Base-by-base conservation (phyloP, 306 rosid genomes). In the Quercus agrifolia region DNA sequence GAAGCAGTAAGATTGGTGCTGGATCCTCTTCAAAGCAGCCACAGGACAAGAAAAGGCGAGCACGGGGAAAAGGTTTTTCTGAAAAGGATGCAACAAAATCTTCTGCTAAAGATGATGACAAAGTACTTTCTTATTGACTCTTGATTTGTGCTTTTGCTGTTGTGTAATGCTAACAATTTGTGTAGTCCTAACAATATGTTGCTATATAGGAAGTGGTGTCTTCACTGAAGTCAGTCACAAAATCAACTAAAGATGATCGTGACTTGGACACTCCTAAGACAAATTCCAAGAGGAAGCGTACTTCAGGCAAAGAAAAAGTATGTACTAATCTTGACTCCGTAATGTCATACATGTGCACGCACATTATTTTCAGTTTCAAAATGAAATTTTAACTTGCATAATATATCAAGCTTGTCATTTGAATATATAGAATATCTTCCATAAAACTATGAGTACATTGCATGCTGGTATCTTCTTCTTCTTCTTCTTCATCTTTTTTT, bases 261-360 rank as follows among this genome's bases (percentile, higher is more conserved):
- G 66, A 78, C 17, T 74, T 21, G 54, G 91, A 76, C 85, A 84
- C 90, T 73, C 83, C 91, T 0, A 92, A 85, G 90, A 69, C 86
- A 66, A 85, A 62, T 80, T 83, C 86, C 80, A 94, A 94, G 89
- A 87, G 97, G 86, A 94, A 92, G 82, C 92, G 80, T 21, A 81
- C 88, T 78, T 75, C 89, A 41, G 86, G 84, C 56, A 92, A 92
- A 81, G 94, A 71, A 87, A 90, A 88, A 62, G 97, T 92, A 75
- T 28, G 77, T 17, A 12, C 54, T 49, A 56, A 6, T 35, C 17
- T 51, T 75, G 27, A 71, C 75, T 27, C 9, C 17, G 2, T 23
- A 23, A 62, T 51, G 30, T 25, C 46, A 8, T 51, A n/a, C 18
- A 15, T 19, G 27, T n/a, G 20, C 51, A 13, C 31, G 10, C 5